These are phyloP conservation scores for Arthrobotrys entomopaga DNA, from an alignment of 2,329 filamentous ascomycete species.

Conservation along the genomic window DNA sequence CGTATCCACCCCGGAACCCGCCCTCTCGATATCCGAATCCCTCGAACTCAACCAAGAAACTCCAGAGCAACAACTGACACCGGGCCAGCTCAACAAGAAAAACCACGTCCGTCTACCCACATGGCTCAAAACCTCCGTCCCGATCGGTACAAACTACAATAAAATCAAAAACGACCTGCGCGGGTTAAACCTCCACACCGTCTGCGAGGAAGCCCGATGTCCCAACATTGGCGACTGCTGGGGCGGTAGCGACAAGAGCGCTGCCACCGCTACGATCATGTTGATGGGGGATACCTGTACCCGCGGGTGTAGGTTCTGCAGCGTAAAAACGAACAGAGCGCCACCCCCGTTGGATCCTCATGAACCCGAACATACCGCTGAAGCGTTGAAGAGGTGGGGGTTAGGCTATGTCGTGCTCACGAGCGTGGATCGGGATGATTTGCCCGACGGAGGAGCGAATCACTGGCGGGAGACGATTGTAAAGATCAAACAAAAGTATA, in stretches of 20 bases:
- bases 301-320: constrained; percentile 94
- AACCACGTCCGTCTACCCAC: constrained; percentile 79
- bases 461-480: constrained; percentile 95
- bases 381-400: constrained; percentile 91
- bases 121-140: constrained; percentile 97
- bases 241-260: constrained; percentile 87
- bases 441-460: constrained; percentile 84
- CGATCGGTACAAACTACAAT: constrained; percentile 85
- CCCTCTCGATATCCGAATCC: constrained; percentile 64
- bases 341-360: constrained; percentile 88
- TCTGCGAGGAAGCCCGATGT: constrained; percentile 96
- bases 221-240: constrained; percentile 98
- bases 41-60: constrained; percentile 63
- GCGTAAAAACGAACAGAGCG: constrained; percentile 84
- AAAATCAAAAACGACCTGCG: constrained; percentile 93
- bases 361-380: constrained; percentile 95
- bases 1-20: constrained; percentile 64
- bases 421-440: constrained; percentile 90
- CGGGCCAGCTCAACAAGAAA: constrained; percentile 71
- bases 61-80: constrained; percentile 17
- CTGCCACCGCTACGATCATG: constrained; percentile 98
- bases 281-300: constrained; percentile 99
- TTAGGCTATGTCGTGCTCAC: constrained; percentile 96
- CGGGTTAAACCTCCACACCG: constrained; percentile 85
- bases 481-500: constrained; percentile 82